These are phyloP conservation scores for Hemisphaericaspora xylofermentans DNA, from an alignment of 1,139 yeast species.

Conservation along the genomic window DNA sequence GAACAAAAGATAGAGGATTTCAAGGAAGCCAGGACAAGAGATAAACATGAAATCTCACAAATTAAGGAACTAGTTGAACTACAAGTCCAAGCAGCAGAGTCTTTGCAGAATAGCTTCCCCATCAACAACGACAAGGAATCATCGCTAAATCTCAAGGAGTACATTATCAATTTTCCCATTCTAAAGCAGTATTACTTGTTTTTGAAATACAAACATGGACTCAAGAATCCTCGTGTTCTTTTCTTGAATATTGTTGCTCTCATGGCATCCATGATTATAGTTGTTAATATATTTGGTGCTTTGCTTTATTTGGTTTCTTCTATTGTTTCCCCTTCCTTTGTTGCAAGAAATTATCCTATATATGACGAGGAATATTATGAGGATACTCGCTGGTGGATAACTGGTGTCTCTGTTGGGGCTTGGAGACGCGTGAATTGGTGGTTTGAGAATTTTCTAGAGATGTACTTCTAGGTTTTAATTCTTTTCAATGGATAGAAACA, in stretches of 20 bases:
- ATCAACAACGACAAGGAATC: slow-evolving; percentile 11
- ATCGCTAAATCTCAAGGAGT: slow-evolving; percentile 13
- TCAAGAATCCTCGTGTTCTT: slow-evolving; percentile 21
- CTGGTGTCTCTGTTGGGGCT: too few relatives aligned
- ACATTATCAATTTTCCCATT: slow-evolving; percentile 30
- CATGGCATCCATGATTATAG: slow-evolving; percentile 22
- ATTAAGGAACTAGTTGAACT: slow-evolving; percentile 18
- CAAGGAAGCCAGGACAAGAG: slow-evolving; percentile 13
- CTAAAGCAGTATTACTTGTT: slow-evolving; percentile 32
- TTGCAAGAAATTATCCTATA: slow-evolving; percentile 15
- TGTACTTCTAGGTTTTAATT: too few relatives aligned
- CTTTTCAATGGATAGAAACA: too few relatives aligned
- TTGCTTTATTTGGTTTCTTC: slow-evolving; percentile 1
- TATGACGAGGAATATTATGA: slow-evolving; percentile 22
- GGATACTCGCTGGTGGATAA: slow-evolving; percentile 1
- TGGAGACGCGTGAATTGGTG: neutral
- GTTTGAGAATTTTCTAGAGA: too few relatives aligned
- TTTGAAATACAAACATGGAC: slow-evolving; percentile 27
- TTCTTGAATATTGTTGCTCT: slow-evolving; percentile 24
- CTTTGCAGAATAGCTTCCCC: slow-evolving; percentile 15
- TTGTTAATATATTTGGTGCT: slow-evolving; percentile 19
- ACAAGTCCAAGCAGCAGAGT: slow-evolving; percentile 25
- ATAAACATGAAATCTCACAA: slow-evolving; percentile 16
- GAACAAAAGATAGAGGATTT: slow-evolving; percentile 20
- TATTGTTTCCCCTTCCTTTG: neutral